Evolutionary conservation across 805 yeast genomes (phyloP).

Genomic region (Schwanniomyces pseudopolymorphus): DNA sequence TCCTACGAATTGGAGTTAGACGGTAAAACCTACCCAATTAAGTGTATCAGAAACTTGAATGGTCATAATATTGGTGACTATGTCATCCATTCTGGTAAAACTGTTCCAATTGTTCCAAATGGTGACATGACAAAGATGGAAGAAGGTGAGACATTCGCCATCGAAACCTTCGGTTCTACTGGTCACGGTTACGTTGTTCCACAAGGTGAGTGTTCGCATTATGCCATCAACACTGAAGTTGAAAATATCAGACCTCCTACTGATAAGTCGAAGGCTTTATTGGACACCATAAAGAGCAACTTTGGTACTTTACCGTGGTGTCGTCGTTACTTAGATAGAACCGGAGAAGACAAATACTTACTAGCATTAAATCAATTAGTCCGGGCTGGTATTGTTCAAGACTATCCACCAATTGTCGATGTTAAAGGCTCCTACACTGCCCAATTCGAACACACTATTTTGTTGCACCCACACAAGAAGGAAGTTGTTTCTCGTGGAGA

Average conservation of each 20-base stretch:
- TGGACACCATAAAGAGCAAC: slow-evolving; percentile 68
- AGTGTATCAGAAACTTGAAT: slow-evolving; percentile 85
- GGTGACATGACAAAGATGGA: slow-evolving; percentile 97
- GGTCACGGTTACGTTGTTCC: slow-evolving; percentile 87
- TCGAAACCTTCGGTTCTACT: slow-evolving; percentile 96
- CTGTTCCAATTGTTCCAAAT: slow-evolving; percentile 93
- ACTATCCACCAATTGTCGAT: slow-evolving; percentile 91
- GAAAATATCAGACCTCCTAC: slow-evolving; percentile 45
- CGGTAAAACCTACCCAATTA: slow-evolving; percentile 82
- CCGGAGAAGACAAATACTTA: slow-evolving; percentile 89
- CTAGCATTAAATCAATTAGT: slow-evolving; percentile 84
- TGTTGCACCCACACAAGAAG: slow-evolving; percentile 86
- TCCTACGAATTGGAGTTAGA: slow-evolving; percentile 88
- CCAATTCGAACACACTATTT: slow-evolving; percentile 91
- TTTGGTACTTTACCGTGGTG: slow-evolving; percentile 98
- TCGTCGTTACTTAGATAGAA: slow-evolving; percentile 86
- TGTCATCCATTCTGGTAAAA: slow-evolving; percentile 89
- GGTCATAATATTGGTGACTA: slow-evolving; percentile 91
- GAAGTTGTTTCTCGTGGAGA: slow-evolving; percentile 96
- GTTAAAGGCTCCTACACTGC: slow-evolving; percentile 87
- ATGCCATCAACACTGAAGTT: slow-evolving; percentile 61
- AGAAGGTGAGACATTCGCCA: slow-evolving; percentile 97
- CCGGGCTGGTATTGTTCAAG: slow-evolving; percentile 83
- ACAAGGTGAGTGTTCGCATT: slow-evolving; percentile 94
- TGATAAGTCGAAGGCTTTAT: slow-evolving; percentile 66